These are phyloP conservation scores for Lentinus brumalis DNA, from an alignment of 768 basidiomycete genomes.

Conservation along the genomic window DNA sequence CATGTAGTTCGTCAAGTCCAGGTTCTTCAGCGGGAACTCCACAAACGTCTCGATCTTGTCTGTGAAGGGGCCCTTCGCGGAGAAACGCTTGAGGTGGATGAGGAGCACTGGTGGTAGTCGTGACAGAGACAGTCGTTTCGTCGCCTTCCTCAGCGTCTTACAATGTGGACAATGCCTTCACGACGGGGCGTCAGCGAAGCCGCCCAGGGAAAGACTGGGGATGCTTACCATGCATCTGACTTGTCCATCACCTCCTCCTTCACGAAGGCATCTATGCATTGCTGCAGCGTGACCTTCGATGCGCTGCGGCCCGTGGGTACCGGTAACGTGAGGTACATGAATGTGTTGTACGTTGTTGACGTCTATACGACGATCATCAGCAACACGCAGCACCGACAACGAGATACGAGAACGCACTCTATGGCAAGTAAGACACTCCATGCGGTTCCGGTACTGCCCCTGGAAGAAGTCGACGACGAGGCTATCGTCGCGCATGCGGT, in stretches of 20 bases:
- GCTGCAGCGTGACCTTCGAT: conserved; percentile 65
- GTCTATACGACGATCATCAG: conserved; percentile 55
- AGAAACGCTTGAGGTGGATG: conserved; percentile 92
- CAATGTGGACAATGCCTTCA: conserved; percentile 92
- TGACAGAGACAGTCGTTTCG: conserved; percentile 86
- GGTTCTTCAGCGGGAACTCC: conserved; percentile 73
- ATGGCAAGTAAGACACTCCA: conserved; percentile 89
- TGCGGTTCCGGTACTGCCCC: conserved; percentile 89
- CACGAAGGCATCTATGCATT: conserved; percentile 89
- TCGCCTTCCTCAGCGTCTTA: conserved; percentile 83
- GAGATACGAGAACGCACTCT: conserved; percentile 55
- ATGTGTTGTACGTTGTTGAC: conserved; percentile 95
- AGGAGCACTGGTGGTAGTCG: conserved; percentile 91
- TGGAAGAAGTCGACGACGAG: conserved; percentile 97
- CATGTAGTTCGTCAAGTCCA: conserved; percentile 80
- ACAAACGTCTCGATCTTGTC: conserved; percentile 97
- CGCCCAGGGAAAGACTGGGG: too few species aligned
- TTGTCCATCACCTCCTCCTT: conserved; percentile 88
- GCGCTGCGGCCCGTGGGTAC: conserved; percentile 68
- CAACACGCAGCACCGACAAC: background rate
- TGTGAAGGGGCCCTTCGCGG: conserved; percentile 86
- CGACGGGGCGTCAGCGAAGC: background rate
- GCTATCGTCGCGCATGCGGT: conserved; percentile 88
- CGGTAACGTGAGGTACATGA: conserved; percentile 92
- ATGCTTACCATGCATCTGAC: conserved; percentile 86